phyloP scores from a whole-genome alignment of 2,329 filamentous ascomycete species.

The Didymosphaeria variabile region DNA sequence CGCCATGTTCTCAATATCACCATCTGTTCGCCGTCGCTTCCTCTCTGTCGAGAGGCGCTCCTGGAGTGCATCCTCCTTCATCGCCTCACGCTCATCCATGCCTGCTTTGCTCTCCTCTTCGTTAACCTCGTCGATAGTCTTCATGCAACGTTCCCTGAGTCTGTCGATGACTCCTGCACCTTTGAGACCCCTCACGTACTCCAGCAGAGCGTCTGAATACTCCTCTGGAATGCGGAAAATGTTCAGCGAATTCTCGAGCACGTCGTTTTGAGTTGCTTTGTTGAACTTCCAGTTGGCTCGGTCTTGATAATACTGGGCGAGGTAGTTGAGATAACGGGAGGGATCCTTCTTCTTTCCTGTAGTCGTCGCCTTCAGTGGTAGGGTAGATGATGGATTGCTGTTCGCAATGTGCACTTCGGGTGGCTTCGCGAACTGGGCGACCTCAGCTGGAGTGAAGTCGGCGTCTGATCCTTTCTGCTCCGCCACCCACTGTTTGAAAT shows the following conservation, averaged over 20 bases:
- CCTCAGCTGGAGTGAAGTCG: constrained; percentile 33
- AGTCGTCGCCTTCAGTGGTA: neutral
- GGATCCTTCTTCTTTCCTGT: constrained; percentile 56
- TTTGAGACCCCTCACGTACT: constrained; percentile 82
- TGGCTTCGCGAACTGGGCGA: constrained; percentile 38
- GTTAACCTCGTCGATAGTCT: constrained; percentile 65
- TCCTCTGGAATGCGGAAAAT: constrained; percentile 73
- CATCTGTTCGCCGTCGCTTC: constrained; percentile 42
- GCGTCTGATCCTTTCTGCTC: constrained; percentile 41
- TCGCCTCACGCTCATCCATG: constrained; percentile 50
- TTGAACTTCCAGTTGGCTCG: constrained; percentile 91
- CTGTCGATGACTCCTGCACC: constrained; percentile 74
- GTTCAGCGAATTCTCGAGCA: constrained; percentile 85
- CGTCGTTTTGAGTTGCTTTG: constrained; percentile 86
- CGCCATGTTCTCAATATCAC: constrained; percentile 36
- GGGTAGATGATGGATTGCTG: constrained; percentile 17
- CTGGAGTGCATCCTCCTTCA: constrained; percentile 48
- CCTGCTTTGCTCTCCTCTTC: constrained; percentile 35
- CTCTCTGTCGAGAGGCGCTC: constrained; percentile 44
- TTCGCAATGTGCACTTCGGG: constrained; percentile 34
- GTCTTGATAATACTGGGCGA: constrained; percentile 76
- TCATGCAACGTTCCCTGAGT: constrained; percentile 71
- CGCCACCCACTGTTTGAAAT: constrained; percentile 61
- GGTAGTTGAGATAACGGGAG: constrained; percentile 76
- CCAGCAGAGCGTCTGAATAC: constrained; percentile 74